Conservation (phyloP, 352 stramenopile genomes). For the Phytopythium ostracodes region DNA sequence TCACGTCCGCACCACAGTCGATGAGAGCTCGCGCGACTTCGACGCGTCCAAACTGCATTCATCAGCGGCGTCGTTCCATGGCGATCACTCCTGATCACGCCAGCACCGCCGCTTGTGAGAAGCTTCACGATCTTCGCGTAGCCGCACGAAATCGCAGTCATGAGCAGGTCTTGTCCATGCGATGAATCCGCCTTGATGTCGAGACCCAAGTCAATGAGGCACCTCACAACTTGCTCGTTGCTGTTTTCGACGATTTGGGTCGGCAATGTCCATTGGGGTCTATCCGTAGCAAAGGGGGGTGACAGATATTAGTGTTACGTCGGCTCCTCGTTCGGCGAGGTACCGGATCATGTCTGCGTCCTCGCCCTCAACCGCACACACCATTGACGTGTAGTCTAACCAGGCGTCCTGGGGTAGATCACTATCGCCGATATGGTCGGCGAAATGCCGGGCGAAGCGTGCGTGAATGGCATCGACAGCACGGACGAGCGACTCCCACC, state of each 20-base stretch:
- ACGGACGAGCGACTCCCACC: background rate
- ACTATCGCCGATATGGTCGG: background rate
- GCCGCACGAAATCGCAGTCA: background rate
- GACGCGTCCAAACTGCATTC: background rate
- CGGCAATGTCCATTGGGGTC: background rate
- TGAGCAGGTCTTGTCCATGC: background rate
- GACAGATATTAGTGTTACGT: background rate
- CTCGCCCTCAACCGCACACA: background rate
- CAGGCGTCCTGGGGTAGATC: too few relatives aligned
- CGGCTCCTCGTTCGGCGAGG: background rate
- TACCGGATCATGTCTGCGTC: background rate
- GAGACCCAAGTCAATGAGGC: background rate
- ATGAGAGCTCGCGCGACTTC: background rate
- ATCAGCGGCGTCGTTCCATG: background rate
- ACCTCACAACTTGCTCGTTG: background rate
- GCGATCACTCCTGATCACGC: background rate
- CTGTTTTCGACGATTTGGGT: background rate
- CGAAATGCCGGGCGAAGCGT: background rate
- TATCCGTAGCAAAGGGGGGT: too few relatives aligned
- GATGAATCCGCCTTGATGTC: background rate
- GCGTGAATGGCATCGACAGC: background rate
- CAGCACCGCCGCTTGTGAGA: background rate
- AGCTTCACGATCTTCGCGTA: background rate
- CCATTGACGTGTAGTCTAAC: background rate
- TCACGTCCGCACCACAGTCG: background rate